These are phyloP conservation scores for Plasmodium yoelii DNA, from an alignment of 169 alveolate genomes.

Conservation along the genomic window DNA sequence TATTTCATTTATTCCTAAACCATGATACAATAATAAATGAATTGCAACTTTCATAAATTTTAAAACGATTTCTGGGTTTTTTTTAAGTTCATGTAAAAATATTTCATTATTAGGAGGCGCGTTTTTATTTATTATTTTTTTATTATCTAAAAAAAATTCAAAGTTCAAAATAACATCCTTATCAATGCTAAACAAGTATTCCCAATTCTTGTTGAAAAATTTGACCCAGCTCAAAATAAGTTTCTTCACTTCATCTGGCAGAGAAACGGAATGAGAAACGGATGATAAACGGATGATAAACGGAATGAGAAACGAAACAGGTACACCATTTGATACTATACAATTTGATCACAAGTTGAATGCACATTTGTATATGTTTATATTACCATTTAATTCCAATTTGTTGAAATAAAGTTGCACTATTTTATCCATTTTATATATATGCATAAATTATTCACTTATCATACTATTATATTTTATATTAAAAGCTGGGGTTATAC, in stretches of 20 bases:
- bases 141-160: slow-evolving; percentile 68
- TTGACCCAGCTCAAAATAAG: slow-evolving; percentile 59
- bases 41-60: slow-evolving; percentile 68
- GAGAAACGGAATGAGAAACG: too few species aligned
- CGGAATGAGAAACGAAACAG: background rate
- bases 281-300: too few species aligned
- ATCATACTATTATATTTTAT: too few species aligned
- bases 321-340: background rate
- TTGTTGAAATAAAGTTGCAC: slow-evolving; percentile 41
- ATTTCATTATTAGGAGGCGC: slow-evolving; percentile 73
- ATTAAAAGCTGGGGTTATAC: too few species aligned
- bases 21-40: slow-evolving; percentile 29
- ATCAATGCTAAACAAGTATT: slow-evolving; percentile 30
- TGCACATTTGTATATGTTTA: background rate
- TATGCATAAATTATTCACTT: background rate
- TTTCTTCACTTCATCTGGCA: slow-evolving; percentile 33
- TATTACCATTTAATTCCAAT: slow-evolving; percentile 34
- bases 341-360: too few species aligned
- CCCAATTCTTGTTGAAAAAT: slow-evolving; percentile 61
- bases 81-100: slow-evolving; percentile 46
- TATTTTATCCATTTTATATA: slow-evolving; percentile 24
- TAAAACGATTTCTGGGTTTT: slow-evolving; percentile 61
- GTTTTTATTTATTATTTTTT: slow-evolving; percentile 33
- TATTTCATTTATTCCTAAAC: slow-evolving; percentile 1
- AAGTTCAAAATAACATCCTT: slow-evolving; percentile 50